Conservation (phyloP, 2,329 filamentous ascomycete genomes). For the Colletotrichum tanaceti region DNA sequence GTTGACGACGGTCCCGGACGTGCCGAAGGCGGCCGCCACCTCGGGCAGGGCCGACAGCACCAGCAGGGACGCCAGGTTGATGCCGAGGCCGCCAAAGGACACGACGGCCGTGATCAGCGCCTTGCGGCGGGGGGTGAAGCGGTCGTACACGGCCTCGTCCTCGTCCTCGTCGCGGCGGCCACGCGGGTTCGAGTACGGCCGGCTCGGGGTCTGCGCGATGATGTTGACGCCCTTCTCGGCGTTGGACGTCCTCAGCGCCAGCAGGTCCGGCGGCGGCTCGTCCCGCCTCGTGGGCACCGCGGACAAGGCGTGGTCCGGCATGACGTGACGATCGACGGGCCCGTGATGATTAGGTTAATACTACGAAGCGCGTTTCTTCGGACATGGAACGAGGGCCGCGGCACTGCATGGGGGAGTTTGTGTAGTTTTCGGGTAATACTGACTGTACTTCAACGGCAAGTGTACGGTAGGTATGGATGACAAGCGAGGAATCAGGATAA, state of each 20-base stretch:
- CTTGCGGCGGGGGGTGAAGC: conserved; percentile 44
- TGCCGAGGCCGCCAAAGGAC: conserved; percentile 31
- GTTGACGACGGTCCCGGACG: conserved; percentile 75
- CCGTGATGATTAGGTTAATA: no score
- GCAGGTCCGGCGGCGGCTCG: conserved; percentile 22
- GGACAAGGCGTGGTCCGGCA: conserved; percentile 32
- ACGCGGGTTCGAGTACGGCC: conserved; percentile 33
- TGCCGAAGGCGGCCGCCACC: conserved; percentile 73
- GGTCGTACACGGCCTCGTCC: conserved; percentile 41
- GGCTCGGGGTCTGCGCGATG: conserved; percentile 32
- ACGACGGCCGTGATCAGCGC: conserved; percentile 43
- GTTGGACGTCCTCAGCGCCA: conserved; percentile 32
- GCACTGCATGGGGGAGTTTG: conserved; percentile 4
- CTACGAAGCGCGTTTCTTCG: neutral
- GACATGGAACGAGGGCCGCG: conserved; percentile 7
- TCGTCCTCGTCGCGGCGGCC: conserved; percentile 37
- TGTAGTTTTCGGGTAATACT: conserved; percentile 16
- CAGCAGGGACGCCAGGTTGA: conserved; percentile 35
- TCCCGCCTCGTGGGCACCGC: conserved; percentile 31
- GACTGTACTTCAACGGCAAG: no score
- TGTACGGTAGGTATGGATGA: no score
- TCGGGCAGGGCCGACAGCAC: conserved; percentile 79
- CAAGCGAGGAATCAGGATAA: conserved; percentile 6
- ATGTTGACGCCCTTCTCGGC: conserved; percentile 39
- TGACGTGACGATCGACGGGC: no score